Evolutionary conservation across 2,329 filamentous ascomycete species (phyloP).

Genomic region (Raffaelea albimanens): DNA sequence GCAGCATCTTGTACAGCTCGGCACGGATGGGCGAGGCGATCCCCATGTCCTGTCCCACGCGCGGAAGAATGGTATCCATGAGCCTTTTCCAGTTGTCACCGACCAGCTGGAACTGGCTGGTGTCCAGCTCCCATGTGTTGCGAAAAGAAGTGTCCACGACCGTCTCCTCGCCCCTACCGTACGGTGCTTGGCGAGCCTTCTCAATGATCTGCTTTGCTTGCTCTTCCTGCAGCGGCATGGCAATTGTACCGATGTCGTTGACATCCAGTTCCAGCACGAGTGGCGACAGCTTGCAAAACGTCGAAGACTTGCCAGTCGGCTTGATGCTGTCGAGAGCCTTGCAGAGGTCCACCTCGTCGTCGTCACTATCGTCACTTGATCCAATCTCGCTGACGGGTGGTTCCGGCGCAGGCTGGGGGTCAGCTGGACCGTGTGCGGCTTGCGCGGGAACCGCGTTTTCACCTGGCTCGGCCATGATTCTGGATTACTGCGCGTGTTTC

Average conservation of each 20-base stretch:
- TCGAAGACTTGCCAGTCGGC: too few relatives aligned
- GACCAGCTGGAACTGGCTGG: constrained; percentile 22
- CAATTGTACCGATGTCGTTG: constrained; percentile 1
- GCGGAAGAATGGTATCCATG: constrained; percentile 14
- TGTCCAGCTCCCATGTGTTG: constrained; percentile 28
- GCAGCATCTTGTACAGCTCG: constrained; percentile 30
- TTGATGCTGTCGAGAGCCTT: too few relatives aligned
- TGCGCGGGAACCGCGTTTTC: too few relatives aligned
- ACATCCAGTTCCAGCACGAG: too few relatives aligned
- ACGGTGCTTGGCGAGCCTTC: constrained; percentile 19
- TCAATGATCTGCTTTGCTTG: constrained; percentile 1
- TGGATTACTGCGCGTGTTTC: too few relatives aligned
- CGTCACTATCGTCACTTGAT: too few relatives aligned
- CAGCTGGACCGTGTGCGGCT: too few relatives aligned
- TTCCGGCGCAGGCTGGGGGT: too few relatives aligned
- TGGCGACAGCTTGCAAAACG: too few relatives aligned
- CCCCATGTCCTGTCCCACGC: constrained; percentile 20
- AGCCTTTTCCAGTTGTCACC: constrained; percentile 26
- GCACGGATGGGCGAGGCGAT: constrained; percentile 16
- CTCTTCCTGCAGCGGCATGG: not conserved
- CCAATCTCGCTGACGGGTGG: too few relatives aligned
- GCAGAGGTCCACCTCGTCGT: too few relatives aligned
- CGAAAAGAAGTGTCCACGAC: constrained; percentile 27
- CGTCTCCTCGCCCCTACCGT: constrained; percentile 26
- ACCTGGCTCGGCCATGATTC: too few relatives aligned